Evolutionary conservation across 2,329 filamentous ascomycete genomes (phyloP), one percentile per base, ranked within the genome.

Genomic region (Xylaria polymorpha): DNA sequence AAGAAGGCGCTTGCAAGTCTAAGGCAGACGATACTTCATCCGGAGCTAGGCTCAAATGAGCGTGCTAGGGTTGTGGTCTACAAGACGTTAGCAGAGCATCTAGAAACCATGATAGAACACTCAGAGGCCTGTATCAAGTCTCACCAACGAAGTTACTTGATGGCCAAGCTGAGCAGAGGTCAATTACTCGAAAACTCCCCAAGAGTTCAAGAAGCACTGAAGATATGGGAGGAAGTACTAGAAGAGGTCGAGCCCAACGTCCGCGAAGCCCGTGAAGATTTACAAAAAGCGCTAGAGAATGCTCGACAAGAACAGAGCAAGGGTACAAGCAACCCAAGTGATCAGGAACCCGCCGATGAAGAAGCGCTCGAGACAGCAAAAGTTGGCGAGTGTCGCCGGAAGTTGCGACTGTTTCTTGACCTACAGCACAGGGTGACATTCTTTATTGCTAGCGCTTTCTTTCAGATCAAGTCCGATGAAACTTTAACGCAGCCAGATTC

Each of bases 71-170:
- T 87, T 0, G 80, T 93, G 6, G 91, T 91, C 1, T 85, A 87
- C 53, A 88, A 85, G 58, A 85, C 94, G 0, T 91, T 97, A 1
- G 88, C 90, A 20, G 93, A 98, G 79, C 95, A 98, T 0, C 83
- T 99, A 12, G 91, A 94, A 72, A 90, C 91, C 4, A 98, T 99
- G 95, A 91, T 98, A 67, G 94, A 97, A 64, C 90, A 95, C 76
- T 94, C 91, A 51, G 92, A 95, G 66, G 83, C 83, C 6, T 78
- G 81, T 0, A 87, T 95, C 66, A 87, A 90, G 61, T 81, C 85
- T 0, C 90, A 95, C 67, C 91, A 96, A 76, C 88, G 94, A 61
- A 82, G 85, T 1, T 84, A 91, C 57, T 83, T 97, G 7, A 78
- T 87, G 2, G 85, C 85, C 41, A 89, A 88, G 70, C 82, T 97